Evolutionary conservation across 805 yeast genomes (phyloP).

Genomic region (Metschnikowia rubicola): DNA sequence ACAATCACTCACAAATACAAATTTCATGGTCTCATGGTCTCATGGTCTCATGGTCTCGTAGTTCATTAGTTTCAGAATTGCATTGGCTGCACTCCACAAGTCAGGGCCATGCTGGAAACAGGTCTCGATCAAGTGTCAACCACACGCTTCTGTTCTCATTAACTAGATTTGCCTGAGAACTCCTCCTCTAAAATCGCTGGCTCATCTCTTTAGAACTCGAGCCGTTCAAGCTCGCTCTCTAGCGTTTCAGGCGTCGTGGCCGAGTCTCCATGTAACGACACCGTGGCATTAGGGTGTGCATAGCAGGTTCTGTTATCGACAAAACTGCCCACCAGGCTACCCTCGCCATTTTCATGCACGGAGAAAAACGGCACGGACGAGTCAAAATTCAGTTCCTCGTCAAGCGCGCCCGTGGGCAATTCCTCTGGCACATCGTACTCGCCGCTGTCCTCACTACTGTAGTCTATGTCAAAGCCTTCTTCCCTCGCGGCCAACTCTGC

Average conservation of each 20-base stretch:
- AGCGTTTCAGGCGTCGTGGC: conserved; percentile 9
- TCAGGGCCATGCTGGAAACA: no score
- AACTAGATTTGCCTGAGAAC: no score
- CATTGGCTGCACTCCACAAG: no score
- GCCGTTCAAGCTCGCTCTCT: conserved; percentile 9
- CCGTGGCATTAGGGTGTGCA: conserved; percentile 44
- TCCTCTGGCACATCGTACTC: conserved; percentile 4
- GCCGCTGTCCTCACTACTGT: conserved; percentile 24
- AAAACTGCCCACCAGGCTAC: conserved; percentile 27
- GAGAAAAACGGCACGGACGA: conserved; percentile 30
- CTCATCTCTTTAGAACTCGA: neutral
- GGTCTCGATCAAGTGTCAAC: no score
- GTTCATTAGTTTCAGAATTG: no score
- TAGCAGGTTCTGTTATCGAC: conserved; percentile 38
- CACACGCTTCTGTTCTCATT: no score
- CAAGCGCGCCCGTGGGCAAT: conserved; percentile 16
- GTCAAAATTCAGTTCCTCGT: conserved; percentile 15
- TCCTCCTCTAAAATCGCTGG: no score
- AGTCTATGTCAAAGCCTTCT: conserved; percentile 36
- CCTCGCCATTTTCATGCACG: conserved; percentile 26
- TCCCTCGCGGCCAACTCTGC: conserved; percentile 17
- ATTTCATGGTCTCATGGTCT: no score
- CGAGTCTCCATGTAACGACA: conserved; percentile 19
- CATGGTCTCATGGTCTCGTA: no score
- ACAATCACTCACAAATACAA: no score